Evolutionary conservation across 169 alveolate species (phyloP), one percentile per base, ranked within the genome.

Genomic region (Babesia divergens): DNA sequence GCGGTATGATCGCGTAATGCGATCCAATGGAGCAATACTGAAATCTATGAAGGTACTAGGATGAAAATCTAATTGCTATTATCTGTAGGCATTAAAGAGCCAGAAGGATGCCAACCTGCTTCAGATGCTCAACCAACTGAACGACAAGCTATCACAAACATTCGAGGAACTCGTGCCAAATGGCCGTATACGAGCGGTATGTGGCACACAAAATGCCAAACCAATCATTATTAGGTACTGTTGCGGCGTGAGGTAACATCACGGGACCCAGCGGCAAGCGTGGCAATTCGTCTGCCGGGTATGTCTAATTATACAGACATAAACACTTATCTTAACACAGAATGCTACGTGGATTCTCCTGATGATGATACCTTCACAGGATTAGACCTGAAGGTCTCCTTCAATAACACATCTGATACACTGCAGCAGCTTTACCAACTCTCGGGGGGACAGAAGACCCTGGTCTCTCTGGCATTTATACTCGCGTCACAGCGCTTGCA

Each of bases 391-490:
- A 54, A 69, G 52, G 82, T 69, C 20, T 79, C 87, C 40, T 79
- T 79, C 34, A 53, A 55, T 20, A 14, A 47, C 6, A 37, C 32
- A 6, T 35, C 84, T 18, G 68, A 74, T 4, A 37, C 40, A 18
- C 9, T 68, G 55, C 77, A 72, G 42, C 82, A 52, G 11, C 18
- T 79, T 1, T 43, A 68, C 66, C 74, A 59, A 44, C 62, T 79
- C 32, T 79, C 87, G 13, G 87, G 91, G 7, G 92, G 92, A n/a
- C 92, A 86, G 49, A 86, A 86, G 74, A 84, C 91, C n/a, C 53
- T 86, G 51, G 86, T 86, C 29, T 83, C 92, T n/a, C 54, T 86
- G 55, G 82, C 92, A 14, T 77, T 86, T 35, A 53, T 86, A 2
- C 74, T 86, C 34, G 85, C 91, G 11, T 34, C 79, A 1, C 92